Conservation (phyloP, 495 filamentous ascomycete species). For the Amphirosellinia nigrospora region DNA sequence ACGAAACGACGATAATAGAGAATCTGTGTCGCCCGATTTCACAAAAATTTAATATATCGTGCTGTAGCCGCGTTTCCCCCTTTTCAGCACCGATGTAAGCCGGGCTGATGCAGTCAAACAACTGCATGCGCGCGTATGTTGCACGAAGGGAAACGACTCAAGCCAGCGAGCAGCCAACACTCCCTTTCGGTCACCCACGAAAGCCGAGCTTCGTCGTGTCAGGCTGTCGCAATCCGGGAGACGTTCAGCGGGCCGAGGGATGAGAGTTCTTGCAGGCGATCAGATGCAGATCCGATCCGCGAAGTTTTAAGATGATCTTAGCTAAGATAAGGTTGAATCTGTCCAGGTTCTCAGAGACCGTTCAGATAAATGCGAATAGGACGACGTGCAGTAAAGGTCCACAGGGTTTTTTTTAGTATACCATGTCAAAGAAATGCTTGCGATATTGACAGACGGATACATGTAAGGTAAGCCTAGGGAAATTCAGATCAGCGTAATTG, state of each 20-base stretch:
- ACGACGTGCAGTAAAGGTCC: neutral
- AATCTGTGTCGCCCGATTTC: neutral
- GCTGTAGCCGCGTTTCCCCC: conserved; percentile 1
- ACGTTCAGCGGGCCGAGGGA: conserved; percentile 10
- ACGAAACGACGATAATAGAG: neutral
- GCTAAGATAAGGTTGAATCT: neutral
- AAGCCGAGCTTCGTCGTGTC: conserved; percentile 13
- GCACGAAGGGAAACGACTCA: conserved; percentile 4
- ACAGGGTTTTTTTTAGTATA: neutral
- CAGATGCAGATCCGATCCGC: conserved; percentile 26
- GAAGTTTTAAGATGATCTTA: neutral
- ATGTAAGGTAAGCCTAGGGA: conserved; percentile 1
- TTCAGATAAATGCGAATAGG: neutral
- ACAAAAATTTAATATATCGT: conserved; percentile 8
- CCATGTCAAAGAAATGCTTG: neutral
- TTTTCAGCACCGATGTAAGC: conserved; percentile 23
- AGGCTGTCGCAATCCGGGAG: conserved; percentile 19
- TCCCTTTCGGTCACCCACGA: neutral
- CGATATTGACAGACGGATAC: neutral
- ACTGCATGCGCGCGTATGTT: conserved; percentile 16
- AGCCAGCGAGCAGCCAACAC: neutral
- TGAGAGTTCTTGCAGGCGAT: neutral
- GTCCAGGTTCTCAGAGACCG: neutral
- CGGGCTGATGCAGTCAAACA: conserved; percentile 16
- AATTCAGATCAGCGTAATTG: conserved; percentile 20